Conservation (phyloP, 2,329 filamentous ascomycete genomes). For the Talaromyces sp. region DNA sequence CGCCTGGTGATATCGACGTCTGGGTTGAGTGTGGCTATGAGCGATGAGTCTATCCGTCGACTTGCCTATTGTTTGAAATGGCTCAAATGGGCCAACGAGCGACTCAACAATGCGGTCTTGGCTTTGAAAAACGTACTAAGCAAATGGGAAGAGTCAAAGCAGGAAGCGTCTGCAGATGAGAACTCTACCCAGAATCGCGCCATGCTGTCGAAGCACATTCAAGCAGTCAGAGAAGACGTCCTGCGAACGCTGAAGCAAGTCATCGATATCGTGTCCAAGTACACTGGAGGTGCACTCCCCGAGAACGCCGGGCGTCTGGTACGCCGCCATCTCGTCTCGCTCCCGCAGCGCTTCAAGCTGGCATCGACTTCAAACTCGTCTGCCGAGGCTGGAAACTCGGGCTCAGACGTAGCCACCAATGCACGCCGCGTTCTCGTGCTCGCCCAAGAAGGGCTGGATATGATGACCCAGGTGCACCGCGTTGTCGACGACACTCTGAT, state of each 20-base stretch:
- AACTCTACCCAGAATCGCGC: conserved; percentile 37
- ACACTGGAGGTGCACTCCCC: conserved; percentile 84
- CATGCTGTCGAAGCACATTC: conserved; percentile 43
- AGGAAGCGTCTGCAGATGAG: conserved; percentile 18
- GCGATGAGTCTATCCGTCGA: conserved; percentile 76
- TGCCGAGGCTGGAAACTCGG: conserved; percentile 26
- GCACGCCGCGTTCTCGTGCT: conserved; percentile 78
- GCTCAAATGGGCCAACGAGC: conserved; percentile 74
- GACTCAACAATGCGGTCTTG: conserved; percentile 69
- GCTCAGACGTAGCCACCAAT: conserved; percentile 46
- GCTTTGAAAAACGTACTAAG: conserved; percentile 71
- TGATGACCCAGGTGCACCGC: conserved; percentile 85
- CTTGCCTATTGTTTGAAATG: conserved; percentile 79
- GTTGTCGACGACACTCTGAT: conserved; percentile 85
- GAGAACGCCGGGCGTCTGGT: conserved; percentile 83
- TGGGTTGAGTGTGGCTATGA: conserved; percentile 85
- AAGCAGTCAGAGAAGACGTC: conserved; percentile 14
- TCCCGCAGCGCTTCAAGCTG: conserved; percentile 76
- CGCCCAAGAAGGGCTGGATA: conserved; percentile 84
- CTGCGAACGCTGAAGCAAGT: conserved; percentile 60
- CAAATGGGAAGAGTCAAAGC: conserved; percentile 64
- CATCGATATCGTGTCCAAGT: conserved; percentile 79
- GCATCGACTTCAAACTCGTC: conserved; percentile 52
- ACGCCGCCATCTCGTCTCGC: conserved; percentile 72
- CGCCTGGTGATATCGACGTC: conserved; percentile 86